These are phyloP conservation scores for Dentipellis fragilis DNA, from an alignment of 768 basidiomycete species.

Conservation along the genomic window DNA sequence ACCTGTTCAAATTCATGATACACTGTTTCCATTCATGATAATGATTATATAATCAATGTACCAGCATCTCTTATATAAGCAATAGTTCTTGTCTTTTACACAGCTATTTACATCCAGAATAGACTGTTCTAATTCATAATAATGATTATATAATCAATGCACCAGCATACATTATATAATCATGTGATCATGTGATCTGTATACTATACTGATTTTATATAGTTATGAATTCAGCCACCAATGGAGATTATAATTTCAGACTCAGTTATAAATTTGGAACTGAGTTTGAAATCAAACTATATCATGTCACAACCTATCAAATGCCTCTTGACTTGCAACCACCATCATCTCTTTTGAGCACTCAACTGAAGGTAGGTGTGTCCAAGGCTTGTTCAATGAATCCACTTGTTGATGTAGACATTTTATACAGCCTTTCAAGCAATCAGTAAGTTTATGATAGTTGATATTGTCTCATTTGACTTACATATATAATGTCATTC, in stretches of 20 bases:
- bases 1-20: not conserved
- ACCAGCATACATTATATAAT: not conserved
- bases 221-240: not conserved
- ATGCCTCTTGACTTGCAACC: not conserved
- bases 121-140: not conserved
- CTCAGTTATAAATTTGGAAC: not conserved
- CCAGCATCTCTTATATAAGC: not conserved
- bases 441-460: not conserved
- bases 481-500: not conserved
- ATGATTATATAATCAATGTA: not conserved
- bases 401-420: not conserved
- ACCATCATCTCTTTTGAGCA: not conserved
- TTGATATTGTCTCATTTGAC: not conserved
- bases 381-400: not conserved
- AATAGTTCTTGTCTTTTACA: not conserved
- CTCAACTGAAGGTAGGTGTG: too few relatives aligned
- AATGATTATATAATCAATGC: not conserved
- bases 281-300: not conserved
- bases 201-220: not conserved
- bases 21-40: not conserved
- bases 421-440: not conserved
- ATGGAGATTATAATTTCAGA: too few relatives aligned
- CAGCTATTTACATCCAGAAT: not conserved
- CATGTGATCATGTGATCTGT: not conserved
- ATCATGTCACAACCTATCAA: not conserved